A percentile compares a stretch with the other conserved stretches of the same genome.
These are phyloP conservation scores for Sphagnum fallax DNA, from an alignment of 228 moss, liverwort and hornwort species.

Conservation along the genomic window DNA sequence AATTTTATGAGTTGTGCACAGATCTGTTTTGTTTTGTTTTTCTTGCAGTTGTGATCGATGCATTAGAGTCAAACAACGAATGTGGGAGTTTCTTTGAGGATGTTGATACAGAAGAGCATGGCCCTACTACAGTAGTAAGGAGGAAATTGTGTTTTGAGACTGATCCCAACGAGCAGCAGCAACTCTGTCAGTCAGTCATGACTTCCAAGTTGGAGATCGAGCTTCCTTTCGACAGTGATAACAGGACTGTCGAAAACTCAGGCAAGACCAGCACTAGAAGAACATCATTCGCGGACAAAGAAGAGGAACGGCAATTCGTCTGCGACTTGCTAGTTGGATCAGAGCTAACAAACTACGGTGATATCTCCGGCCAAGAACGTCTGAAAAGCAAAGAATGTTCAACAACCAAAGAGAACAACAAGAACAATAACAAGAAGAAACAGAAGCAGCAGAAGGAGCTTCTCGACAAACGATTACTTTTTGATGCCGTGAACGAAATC, in stretches of 20 bases:
- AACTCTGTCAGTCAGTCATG: slow-evolving; percentile 1
- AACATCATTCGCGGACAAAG: slow-evolving; percentile 33
- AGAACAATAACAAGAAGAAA: slow-evolving; percentile 20
- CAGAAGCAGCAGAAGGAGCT: slow-evolving; percentile 32
- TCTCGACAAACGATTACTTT: slow-evolving; percentile 66
- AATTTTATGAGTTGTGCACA: not conserved
- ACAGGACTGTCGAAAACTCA: slow-evolving; percentile 1
- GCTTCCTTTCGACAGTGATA: slow-evolving; percentile 26
- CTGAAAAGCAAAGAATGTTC: not conserved
- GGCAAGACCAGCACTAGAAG: slow-evolving; percentile 13
- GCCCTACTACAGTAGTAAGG: no score
- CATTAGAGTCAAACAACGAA: no score
- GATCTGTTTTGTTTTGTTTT: not conserved
- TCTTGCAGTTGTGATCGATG: not conserved
- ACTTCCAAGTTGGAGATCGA: slow-evolving; percentile 1
- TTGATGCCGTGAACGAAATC: slow-evolving; percentile 82
- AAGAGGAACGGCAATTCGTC: slow-evolving; percentile 60
- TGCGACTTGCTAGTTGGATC: slow-evolving; percentile 62
- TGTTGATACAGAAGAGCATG: no score
- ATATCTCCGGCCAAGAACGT: no score
- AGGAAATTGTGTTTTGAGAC: not conserved
- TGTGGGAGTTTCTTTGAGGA: no score
- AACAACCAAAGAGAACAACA: no score
- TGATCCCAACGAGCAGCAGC: slow-evolving; percentile 2
- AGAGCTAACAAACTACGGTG: slow-evolving; percentile 19